phyloP scores from a whole-genome alignment of 1,139 yeast genomes.

The Suhomyces bokatorum region DNA sequence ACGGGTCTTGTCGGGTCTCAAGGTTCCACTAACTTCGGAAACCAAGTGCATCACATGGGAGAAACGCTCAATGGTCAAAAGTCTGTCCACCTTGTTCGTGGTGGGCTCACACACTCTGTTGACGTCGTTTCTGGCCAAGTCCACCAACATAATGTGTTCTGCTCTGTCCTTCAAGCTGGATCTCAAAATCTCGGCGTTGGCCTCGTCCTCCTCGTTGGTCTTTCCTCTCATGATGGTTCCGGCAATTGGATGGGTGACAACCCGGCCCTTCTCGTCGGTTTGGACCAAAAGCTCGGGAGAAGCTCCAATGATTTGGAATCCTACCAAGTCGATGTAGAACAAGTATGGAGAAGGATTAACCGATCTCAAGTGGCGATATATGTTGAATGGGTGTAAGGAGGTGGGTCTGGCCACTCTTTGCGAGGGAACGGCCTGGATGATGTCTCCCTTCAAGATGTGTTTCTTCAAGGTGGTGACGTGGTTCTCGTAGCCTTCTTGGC shows the following conservation, averaged over 20 bases:
- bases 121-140: constrained; percentile 92
- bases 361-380: constrained; percentile 88
- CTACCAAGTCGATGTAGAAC: constrained; percentile 87
- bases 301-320: constrained; percentile 94
- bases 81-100: constrained; percentile 81
- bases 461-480: constrained; percentile 75
- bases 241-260: constrained; percentile 95
- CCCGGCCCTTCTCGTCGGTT: constrained; percentile 66
- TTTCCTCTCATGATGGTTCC: constrained; percentile 92
- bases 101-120: constrained; percentile 90
- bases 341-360: constrained; percentile 97
- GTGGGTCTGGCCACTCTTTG: constrained; percentile 96
- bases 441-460: constrained; percentile 87
- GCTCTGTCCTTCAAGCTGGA: constrained; percentile 91
- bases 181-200: constrained; percentile 70
- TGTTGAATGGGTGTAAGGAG: constrained; percentile 91
- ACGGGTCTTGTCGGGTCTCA: constrained; percentile 79
- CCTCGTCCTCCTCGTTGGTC: constrained; percentile 88
- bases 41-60: constrained; percentile 98
- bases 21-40: constrained; percentile 89
- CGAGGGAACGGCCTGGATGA: constrained; percentile 96
- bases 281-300: constrained; percentile 93
- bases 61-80: constrained; percentile 87
- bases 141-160: constrained; percentile 97
- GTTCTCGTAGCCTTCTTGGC: constrained; percentile 85